Evolutionary conservation across 768 basidiomycete genomes (phyloP).

Genomic region (Omphalotus guepiniiformis): DNA sequence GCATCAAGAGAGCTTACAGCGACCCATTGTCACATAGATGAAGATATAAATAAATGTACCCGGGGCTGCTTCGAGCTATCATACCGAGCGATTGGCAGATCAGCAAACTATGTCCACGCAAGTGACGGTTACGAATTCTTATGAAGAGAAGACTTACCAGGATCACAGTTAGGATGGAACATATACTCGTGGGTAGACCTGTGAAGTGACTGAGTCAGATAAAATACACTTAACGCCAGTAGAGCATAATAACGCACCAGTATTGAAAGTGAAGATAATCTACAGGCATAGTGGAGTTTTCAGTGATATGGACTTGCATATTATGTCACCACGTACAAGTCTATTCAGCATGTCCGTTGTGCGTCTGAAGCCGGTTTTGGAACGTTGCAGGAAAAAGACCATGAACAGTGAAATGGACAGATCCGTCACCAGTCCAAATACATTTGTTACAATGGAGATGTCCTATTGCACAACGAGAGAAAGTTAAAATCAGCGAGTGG

Average conservation of each 20-base stretch:
- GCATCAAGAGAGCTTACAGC: neutral
- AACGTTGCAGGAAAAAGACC: slow-evolving; percentile 6
- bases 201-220: no score
- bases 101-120: no score
- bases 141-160: slow-evolving; percentile 1
- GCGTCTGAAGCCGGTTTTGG: slow-evolving; percentile 8
- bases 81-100: no score
- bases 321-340: slow-evolving; percentile 5
- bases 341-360: slow-evolving; percentile 10
- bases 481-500: neutral
- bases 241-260: slow-evolving; percentile 7
- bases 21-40: slow-evolving; percentile 4
- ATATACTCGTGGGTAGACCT: slow-evolving; percentile 8
- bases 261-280: slow-evolving; percentile 11
- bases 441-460: slow-evolving; percentile 8
- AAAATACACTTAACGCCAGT: no score
- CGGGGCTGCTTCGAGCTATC: slow-evolving; percentile 3
- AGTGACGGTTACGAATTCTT: neutral
- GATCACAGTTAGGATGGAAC: slow-evolving; percentile 4
- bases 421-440: slow-evolving; percentile 4
- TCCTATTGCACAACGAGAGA: no score
- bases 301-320: neutral
- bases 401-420: slow-evolving; percentile 3
- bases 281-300: neutral
- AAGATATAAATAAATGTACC: slow-evolving; percentile 9